Percentiles rank a stretch among this genome's conserved stretches.
These are phyloP conservation scores for Globisporangium spinosum DNA, from an alignment of 352 stramenopile genomes.

Conservation along the genomic window DNA sequence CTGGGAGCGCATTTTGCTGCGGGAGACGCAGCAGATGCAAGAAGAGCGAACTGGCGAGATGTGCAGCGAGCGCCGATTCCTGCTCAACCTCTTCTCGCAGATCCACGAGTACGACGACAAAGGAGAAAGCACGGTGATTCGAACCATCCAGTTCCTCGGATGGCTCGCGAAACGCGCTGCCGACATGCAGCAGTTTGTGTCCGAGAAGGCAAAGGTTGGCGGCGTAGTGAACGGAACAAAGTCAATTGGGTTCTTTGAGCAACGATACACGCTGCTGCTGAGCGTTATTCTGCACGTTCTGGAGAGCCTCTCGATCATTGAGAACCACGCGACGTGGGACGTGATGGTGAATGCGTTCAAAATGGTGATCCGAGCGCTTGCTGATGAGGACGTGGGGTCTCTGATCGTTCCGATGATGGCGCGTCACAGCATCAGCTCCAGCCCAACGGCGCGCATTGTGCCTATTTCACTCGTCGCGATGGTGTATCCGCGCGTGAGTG, in stretches of 20 bases:
- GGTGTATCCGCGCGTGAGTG: slow-evolving; percentile 64
- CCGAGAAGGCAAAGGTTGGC: slow-evolving; percentile 18
- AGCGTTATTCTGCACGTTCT: slow-evolving; percentile 78
- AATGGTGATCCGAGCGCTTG: slow-evolving; percentile 60
- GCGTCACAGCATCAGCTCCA: slow-evolving; percentile 79
- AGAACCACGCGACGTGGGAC: slow-evolving; percentile 88
- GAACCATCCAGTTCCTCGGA: slow-evolving; percentile 78
- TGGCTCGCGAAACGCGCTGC: slow-evolving; percentile 74
- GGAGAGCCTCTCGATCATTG: slow-evolving; percentile 85
- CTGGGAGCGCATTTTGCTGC: slow-evolving; percentile 49
- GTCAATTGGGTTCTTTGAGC: slow-evolving; percentile 23
- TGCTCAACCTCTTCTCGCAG: slow-evolving; percentile 80
- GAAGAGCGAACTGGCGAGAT: slow-evolving; percentile 67
- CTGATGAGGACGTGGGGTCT: slow-evolving; percentile 51
- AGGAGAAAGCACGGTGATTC: slow-evolving; percentile 80
- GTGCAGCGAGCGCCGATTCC: slow-evolving; percentile 71
- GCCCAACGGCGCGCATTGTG: slow-evolving; percentile 79
- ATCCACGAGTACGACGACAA: slow-evolving; percentile 88
- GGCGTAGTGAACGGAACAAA: slow-evolving; percentile 14
- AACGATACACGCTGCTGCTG: slow-evolving; percentile 69
- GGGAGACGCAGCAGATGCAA: slow-evolving; percentile 54
- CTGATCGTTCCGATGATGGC: slow-evolving; percentile 79
- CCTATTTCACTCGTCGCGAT: slow-evolving; percentile 73
- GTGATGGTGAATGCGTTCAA: slow-evolving; percentile 86
- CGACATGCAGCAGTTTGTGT: slow-evolving; percentile 53